A percentile compares a stretch with the other conserved stretches of the same genome.
Conservation (phyloP, 2,329 filamentous ascomycete genomes). For the Nannizziopsis barbatae region DNA sequence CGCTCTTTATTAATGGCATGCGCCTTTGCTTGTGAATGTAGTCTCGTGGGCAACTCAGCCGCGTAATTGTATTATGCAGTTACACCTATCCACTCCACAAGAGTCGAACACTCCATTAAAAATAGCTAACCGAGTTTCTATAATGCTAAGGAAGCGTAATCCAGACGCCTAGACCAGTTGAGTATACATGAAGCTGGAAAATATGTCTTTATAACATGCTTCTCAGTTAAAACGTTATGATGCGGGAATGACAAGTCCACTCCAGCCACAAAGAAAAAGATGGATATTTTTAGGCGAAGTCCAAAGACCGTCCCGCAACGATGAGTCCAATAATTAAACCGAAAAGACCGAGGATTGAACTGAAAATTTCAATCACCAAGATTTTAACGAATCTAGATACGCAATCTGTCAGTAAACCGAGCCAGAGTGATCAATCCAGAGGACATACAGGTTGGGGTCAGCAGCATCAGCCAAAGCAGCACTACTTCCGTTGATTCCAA, state of each 20-base stretch:
- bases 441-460: conserved; percentile 69
- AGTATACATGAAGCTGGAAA: not conserved
- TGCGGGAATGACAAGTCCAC: not conserved
- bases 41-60: too few relatives aligned
- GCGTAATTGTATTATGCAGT: too few relatives aligned
- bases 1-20: too few relatives aligned
- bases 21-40: too few relatives aligned
- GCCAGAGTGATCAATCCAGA: not conserved
- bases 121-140: conserved; percentile 15
- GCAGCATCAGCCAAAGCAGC: conserved; percentile 93
- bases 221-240: not conserved
- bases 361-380: conserved; percentile 98
- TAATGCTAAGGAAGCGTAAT: conserved; percentile 25
- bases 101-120: not conserved
- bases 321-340: conserved; percentile 90
- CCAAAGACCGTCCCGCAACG: conserved; percentile 68
- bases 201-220: not conserved
- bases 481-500: conserved; percentile 96
- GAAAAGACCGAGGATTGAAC: conserved; percentile 90
- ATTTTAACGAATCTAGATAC: conserved; percentile 82
- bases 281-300: conserved; percentile 44
- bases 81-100: too few relatives aligned
- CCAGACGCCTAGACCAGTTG: conserved; percentile 6
- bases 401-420: not conserved
- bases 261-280: not conserved